Conservation (phyloP, 2,329 filamentous ascomycete species). For the Byssothecium circinans region DNA sequence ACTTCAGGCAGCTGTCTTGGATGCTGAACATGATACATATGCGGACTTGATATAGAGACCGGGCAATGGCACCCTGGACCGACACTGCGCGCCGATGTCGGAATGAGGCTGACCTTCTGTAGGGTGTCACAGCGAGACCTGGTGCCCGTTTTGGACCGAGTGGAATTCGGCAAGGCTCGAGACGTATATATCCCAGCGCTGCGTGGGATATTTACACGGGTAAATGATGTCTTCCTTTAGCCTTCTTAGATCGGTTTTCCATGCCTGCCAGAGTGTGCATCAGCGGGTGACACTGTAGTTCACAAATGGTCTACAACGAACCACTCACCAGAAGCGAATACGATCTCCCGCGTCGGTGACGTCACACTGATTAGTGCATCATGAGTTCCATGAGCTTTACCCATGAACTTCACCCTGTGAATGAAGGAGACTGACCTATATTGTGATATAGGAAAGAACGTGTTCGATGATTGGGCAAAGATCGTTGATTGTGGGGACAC, state of each 20-base stretch:
- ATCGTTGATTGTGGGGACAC: conserved; percentile 60
- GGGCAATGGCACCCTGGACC: too few species aligned
- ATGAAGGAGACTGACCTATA: too few species aligned
- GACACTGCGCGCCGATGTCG: background rate
- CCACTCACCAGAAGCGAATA: too few species aligned
- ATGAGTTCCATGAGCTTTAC: too few species aligned
- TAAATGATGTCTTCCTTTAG: conserved; percentile 14
- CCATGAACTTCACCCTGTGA: too few species aligned
- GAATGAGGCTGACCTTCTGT: conserved; percentile 6
- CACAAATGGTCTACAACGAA: too few species aligned
- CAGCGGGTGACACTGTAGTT: background rate
- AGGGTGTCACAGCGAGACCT: conserved; percentile 55
- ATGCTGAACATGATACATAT: too few species aligned
- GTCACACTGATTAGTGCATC: too few species aligned
- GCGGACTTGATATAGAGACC: too few species aligned
- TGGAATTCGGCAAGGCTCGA: conserved; percentile 55
- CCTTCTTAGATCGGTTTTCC: background rate
- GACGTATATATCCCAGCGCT: conserved; percentile 47
- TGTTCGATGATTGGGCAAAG: conserved; percentile 53
- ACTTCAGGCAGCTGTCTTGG: too few species aligned
- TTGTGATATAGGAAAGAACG: conserved; percentile 47
- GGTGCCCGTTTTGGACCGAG: conserved; percentile 57
- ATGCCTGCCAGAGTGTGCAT: background rate
- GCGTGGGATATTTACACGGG: conserved; percentile 56
- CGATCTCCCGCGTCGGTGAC: too few species aligned